These are phyloP conservation scores for Haplographium delicatum DNA, from an alignment of 495 filamentous ascomycete genomes.

Conservation along the genomic window DNA sequence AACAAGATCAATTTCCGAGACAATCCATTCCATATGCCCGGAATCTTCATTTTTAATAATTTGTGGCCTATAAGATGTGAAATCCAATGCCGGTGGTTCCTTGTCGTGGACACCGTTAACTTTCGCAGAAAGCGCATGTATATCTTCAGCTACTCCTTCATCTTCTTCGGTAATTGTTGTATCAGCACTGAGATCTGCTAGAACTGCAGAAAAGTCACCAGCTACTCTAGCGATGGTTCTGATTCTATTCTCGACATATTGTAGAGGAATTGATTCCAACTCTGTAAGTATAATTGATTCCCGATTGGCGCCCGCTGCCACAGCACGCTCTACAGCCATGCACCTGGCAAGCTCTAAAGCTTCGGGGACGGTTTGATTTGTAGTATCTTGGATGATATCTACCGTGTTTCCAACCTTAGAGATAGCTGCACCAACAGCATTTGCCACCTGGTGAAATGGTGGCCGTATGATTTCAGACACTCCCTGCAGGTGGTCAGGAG, in stretches of 20 bases:
- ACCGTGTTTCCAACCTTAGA: background rate
- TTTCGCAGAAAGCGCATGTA: too few relatives aligned
- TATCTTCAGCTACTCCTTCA: too few relatives aligned
- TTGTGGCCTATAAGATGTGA: too few relatives aligned
- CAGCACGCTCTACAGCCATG: conserved; percentile 28
- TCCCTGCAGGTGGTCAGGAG: conserved; percentile 29
- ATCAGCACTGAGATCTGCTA: too few relatives aligned
- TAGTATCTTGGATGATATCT: background rate
- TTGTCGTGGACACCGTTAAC: too few relatives aligned
- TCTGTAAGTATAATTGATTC: conserved; percentile 30
- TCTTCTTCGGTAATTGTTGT: too few relatives aligned
- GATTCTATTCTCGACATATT: conserved; percentile 35
- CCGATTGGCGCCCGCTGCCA: conserved; percentile 29
- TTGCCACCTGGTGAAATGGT: conserved; percentile 22
- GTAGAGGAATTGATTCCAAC: conserved; percentile 32
- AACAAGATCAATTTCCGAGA: conserved; percentile 48
- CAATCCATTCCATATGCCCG: too few relatives aligned
- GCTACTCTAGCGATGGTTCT: too few relatives aligned
- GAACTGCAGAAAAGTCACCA: too few relatives aligned
- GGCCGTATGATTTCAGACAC: conserved; percentile 34
- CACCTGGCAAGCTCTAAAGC: conserved; percentile 31
- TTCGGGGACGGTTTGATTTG: conserved; percentile 16
- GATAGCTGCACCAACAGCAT: conserved; percentile 26
- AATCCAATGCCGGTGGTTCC: too few relatives aligned
- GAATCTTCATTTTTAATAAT: too few relatives aligned